Conservation (phyloP, 352 stramenopile genomes). For the Phytophthora idaei region DNA sequence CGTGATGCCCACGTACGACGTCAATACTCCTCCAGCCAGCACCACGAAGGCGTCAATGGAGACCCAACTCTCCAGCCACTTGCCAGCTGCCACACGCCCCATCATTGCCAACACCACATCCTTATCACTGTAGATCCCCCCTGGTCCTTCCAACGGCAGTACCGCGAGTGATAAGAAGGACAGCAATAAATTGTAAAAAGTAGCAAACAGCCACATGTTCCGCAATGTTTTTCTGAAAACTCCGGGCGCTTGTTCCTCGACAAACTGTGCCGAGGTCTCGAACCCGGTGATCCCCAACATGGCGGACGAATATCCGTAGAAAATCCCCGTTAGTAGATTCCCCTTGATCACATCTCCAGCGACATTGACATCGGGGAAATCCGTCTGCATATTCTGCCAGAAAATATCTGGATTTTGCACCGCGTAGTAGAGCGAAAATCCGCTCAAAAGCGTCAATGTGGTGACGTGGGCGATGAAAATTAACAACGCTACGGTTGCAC, state of each 20-base stretch:
- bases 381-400: conserved; percentile 67
- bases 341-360: conserved; percentile 50
- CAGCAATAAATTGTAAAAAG: conserved; percentile 89
- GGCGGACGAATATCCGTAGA: conserved; percentile 81
- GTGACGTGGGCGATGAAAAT: conserved; percentile 88
- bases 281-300: conserved; percentile 94
- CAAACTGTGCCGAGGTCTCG: conserved; percentile 91
- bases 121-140: conserved; percentile 70
- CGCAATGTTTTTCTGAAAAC: conserved; percentile 82
- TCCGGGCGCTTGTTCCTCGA: conserved; percentile 87
- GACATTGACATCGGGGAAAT: conserved; percentile 58
- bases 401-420: conserved; percentile 63
- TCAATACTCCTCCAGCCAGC: conserved; percentile 86
- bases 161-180: conserved; percentile 84
- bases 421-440: conserved; percentile 65
- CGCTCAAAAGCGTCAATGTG: conserved; percentile 77
- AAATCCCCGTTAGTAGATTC: conserved; percentile 65
- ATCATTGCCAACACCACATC: conserved; percentile 84
- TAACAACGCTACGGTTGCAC: conserved; percentile 73
- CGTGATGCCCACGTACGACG: conserved; percentile 91
- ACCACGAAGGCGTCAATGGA: conserved; percentile 91
- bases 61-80: conserved; percentile 75
- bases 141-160: conserved; percentile 65
- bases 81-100: conserved; percentile 51
- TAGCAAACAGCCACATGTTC: conserved; percentile 89